Evolutionary conservation across 495 filamentous ascomycete species (phyloP).

Genomic region (Neurospora sp.): DNA sequence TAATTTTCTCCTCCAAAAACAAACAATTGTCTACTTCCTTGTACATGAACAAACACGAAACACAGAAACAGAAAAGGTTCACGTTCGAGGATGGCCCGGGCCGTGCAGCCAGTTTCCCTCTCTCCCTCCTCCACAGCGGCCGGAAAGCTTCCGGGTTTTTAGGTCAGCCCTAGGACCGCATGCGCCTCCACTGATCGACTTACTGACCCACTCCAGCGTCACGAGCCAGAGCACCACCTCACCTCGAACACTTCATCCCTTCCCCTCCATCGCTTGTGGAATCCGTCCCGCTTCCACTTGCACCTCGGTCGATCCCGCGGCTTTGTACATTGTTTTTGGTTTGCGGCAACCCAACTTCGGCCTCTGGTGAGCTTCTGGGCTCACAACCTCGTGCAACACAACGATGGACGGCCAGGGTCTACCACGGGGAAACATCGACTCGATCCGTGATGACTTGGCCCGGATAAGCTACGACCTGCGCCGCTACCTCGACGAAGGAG

Average conservation of each 20-base stretch:
- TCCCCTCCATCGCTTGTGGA: neutral
- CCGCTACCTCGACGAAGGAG: conserved; percentile 12
- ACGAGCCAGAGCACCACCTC: neutral
- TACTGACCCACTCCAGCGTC: neutral
- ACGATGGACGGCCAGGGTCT: conserved; percentile 15
- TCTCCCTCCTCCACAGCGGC: neutral
- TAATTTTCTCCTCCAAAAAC: neutral
- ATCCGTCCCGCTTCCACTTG: neutral
- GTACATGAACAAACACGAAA: neutral
- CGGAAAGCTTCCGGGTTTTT: neutral
- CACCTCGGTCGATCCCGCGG: conserved; percentile 3
- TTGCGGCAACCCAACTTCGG: neutral
- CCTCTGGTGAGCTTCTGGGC: neutral
- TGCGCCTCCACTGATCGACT: neutral
- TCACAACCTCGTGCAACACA: conserved; percentile 14
- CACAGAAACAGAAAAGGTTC: neutral
- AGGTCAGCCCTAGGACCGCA: neutral
- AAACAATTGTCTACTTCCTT: neutral
- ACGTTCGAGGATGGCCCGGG: neutral
- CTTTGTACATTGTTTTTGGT: neutral
- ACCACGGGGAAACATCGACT: conserved; percentile 13
- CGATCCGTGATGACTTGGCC: conserved; percentile 15
- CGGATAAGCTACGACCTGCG: conserved; percentile 14
- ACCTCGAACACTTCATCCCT: neutral
- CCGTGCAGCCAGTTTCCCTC: neutral